Conservation (phyloP, 2,329 filamentous ascomycete species). For the Colletotrichum somersetense region DNA sequence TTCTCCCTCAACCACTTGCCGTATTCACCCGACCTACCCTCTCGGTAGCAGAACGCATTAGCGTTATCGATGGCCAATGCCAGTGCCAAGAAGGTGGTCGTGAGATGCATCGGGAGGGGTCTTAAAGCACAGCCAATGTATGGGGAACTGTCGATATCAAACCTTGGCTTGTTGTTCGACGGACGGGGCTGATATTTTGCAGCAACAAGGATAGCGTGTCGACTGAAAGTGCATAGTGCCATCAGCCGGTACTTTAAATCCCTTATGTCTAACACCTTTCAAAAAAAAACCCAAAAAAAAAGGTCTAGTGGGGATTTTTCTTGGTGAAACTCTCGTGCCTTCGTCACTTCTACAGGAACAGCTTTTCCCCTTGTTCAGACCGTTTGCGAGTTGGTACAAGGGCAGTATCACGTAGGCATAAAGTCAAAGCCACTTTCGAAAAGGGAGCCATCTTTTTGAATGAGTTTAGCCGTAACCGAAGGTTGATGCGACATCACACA, state of each 20-base stretch:
- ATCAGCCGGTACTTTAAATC: no score
- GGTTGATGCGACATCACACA: not conserved
- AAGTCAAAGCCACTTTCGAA: not conserved
- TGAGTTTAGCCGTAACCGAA: not conserved
- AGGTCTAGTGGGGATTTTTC: rapidly evolving
- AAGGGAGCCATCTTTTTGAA: not conserved
- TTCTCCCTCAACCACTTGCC: not conserved
- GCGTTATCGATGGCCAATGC: not conserved
- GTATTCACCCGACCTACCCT: not conserved
- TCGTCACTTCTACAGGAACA: not conserved
- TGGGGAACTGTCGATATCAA: not conserved
- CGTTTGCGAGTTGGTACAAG: not conserved
- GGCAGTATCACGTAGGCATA: not conserved
- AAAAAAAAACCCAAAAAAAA: not conserved
- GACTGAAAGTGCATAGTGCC: not conserved
- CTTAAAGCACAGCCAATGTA: not conserved
- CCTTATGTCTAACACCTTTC: not conserved
- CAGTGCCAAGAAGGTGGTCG: not conserved
- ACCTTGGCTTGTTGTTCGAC: not conserved
- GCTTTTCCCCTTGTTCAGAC: not conserved
- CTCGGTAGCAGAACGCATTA: not conserved
- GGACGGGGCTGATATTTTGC: not conserved
- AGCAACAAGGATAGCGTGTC: no score
- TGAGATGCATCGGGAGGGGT: not conserved
- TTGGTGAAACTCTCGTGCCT: not conserved